phyloP scores from a whole-genome alignment of 345 rosid species.

The Melaleuca alternifolia region DNA sequence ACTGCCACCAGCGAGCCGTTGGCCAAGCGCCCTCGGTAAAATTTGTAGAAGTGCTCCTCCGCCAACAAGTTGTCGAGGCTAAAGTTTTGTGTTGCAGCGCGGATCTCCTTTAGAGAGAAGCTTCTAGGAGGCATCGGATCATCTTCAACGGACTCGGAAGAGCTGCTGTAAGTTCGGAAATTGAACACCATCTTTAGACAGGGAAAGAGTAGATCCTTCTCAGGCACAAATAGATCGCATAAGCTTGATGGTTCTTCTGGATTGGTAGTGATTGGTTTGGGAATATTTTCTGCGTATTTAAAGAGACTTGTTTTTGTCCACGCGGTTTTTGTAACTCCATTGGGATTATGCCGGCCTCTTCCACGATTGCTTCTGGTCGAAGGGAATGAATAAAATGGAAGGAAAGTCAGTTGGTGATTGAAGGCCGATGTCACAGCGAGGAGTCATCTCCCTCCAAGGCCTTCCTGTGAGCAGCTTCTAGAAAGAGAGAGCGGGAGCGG shows the following conservation, averaged over 20 bases:
- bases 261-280: too few relatives aligned
- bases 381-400: background rate
- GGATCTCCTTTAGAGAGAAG: background rate
- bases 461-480: background rate
- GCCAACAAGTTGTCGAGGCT: background rate
- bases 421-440: background rate
- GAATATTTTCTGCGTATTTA: background rate
- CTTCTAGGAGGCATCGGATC: background rate
- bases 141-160: background rate
- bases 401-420: background rate
- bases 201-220: background rate
- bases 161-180: background rate
- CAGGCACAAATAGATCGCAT: too few relatives aligned
- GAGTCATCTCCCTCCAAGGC: background rate
- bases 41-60: too few relatives aligned
- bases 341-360: background rate
- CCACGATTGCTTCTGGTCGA: background rate
- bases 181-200: background rate
- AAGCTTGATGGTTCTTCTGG: background rate
- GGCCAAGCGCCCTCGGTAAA: too few relatives aligned
- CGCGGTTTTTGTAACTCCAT: background rate
- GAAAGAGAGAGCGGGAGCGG: background rate
- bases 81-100: background rate
- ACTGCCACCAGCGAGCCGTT: too few relatives aligned
- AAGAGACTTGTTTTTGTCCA: too few relatives aligned